phyloP scores from a whole-genome alignment of 2,329 filamentous ascomycete species.

The Fusarium longipes region DNA sequence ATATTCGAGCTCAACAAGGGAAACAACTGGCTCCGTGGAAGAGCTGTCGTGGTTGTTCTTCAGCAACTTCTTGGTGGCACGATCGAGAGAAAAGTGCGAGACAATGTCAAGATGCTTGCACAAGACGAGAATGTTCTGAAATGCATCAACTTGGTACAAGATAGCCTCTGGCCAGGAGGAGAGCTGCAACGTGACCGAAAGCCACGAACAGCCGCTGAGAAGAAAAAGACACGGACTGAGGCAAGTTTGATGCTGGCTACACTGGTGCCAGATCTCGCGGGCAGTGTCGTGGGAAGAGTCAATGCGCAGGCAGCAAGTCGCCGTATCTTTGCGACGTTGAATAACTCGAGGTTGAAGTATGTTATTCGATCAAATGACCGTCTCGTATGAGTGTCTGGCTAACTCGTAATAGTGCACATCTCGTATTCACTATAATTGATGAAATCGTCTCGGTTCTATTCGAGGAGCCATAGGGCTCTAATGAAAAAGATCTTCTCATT shows the following conservation, averaged over 20 bases:
- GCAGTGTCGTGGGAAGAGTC: slow-evolving; percentile 89
- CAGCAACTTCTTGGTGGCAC: slow-evolving; percentile 96
- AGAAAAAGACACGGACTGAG: slow-evolving; percentile 83
- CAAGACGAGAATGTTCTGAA: slow-evolving; percentile 82
- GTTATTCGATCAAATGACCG: slow-evolving; percentile 50
- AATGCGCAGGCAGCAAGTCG: slow-evolving; percentile 93
- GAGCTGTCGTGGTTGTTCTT: slow-evolving; percentile 94
- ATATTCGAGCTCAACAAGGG: slow-evolving; percentile 93
- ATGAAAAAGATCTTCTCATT: slow-evolving; percentile 7
- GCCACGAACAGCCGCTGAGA: slow-evolving; percentile 76
- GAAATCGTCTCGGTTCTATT: slow-evolving; percentile 76
- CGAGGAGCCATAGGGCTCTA: slow-evolving; percentile 51
- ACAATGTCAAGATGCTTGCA: slow-evolving; percentile 78
- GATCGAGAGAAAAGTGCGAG: slow-evolving; percentile 93
- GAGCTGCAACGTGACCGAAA: slow-evolving; percentile 60
- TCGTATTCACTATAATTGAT: slow-evolving; percentile 77
- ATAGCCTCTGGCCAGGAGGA: slow-evolving; percentile 85
- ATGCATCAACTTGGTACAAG: slow-evolving; percentile 79
- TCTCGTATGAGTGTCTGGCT: slow-evolving; percentile 1
- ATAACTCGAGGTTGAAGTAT: slow-evolving; percentile 90
- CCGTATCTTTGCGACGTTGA: slow-evolving; percentile 88
- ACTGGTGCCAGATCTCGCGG: slow-evolving; percentile 88
- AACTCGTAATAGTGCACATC: slow-evolving; percentile 64
- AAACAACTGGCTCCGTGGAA: slow-evolving; percentile 96
- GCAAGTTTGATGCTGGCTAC: slow-evolving; percentile 90